Conservation (phyloP, 345 rosid genomes). For the Arabidopsis thaliana region TAIR10.1 NC_003075.7:137501-138000, state of each 20-base stretch:
- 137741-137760: not conserved
- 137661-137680: not conserved
- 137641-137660: not conserved
- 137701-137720: not conserved
- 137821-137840: not conserved
- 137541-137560: not conserved
- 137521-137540: not conserved
- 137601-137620: not conserved
- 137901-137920: not conserved
- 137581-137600: not conserved
- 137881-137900: not conserved
- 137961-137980: not conserved
- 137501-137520: not conserved
- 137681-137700: not conserved
- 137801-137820: not conserved
- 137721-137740: not conserved
- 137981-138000: not conserved
- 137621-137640: not conserved
- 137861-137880: slow-evolving; percentile 9
- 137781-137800: not conserved
- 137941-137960: slow-evolving; percentile 24
- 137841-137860: not conserved
- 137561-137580: not conserved
- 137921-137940: not conserved
- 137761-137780: not conserved